phyloP scores from a whole-genome alignment of 768 basidiomycete genomes.

The Cystoderma amianthinum region DNA sequence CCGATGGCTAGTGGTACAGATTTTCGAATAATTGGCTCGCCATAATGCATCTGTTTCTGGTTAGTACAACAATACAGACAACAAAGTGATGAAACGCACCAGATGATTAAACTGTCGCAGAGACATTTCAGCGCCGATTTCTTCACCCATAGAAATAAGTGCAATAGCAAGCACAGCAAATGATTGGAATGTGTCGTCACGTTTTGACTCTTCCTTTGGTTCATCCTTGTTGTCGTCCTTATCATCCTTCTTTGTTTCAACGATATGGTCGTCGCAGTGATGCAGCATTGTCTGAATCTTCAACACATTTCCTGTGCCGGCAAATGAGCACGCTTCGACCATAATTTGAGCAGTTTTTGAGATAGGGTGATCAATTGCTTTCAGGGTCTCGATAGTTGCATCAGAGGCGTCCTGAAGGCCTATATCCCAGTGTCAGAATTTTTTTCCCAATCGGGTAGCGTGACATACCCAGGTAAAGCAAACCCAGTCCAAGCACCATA shows the following conservation, averaged over 20 bases:
- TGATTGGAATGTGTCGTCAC: slow-evolving; percentile 79
- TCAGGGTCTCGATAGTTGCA: slow-evolving; percentile 87
- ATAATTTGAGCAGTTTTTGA: slow-evolving; percentile 88
- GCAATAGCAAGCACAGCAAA: slow-evolving; percentile 93
- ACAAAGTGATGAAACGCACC: slow-evolving; percentile 52
- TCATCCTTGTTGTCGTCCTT: slow-evolving; percentile 43
- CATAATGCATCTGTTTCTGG: slow-evolving; percentile 92
- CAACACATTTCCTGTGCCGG: slow-evolving; percentile 92
- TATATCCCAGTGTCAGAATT: no score
- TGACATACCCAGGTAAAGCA: slow-evolving; percentile 86
- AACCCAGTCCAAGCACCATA: slow-evolving; percentile 81
- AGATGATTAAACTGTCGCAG: slow-evolving; percentile 95
- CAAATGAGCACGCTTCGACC: slow-evolving; percentile 91
- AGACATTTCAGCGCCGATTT: slow-evolving; percentile 97
- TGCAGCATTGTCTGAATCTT: slow-evolving; percentile 91
- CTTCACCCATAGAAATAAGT: slow-evolving; percentile 96
- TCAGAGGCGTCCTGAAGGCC: slow-evolving; percentile 91
- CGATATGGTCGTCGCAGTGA: slow-evolving; percentile 88
- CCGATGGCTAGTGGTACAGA: slow-evolving; percentile 92
- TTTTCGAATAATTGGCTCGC: slow-evolving; percentile 88
- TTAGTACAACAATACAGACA: no score
- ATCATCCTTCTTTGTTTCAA: slow-evolving; percentile 42
- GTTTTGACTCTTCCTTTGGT: slow-evolving; percentile 41
- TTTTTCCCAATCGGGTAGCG: no score
- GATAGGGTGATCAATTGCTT: slow-evolving; percentile 89